Percentiles rank a stretch among this genome's conserved stretches.
Evolutionary conservation across 768 basidiomycete genomes (phyloP).

Genomic region (Rhizopogon rudus): DNA sequence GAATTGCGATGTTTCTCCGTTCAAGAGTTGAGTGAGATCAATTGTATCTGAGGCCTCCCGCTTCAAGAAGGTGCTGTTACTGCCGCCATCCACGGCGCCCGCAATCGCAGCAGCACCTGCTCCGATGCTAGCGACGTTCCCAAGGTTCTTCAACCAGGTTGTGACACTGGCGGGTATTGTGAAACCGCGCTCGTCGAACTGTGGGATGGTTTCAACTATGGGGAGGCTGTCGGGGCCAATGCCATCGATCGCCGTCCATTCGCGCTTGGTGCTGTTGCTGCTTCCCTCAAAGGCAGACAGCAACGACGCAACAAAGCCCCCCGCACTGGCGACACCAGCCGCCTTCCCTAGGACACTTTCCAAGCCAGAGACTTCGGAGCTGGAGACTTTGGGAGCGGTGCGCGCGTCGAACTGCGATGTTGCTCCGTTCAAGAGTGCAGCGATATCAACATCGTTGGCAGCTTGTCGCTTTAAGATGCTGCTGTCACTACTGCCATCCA

Average conservation of each 20-base stretch:
- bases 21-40: neutral
- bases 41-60: neutral
- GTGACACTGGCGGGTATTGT: neutral
- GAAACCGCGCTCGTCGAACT: neutral
- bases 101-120: no score
- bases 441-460: neutral
- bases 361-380: no score
- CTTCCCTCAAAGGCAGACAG: neutral
- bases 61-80: neutral
- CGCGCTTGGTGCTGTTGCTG: neutral
- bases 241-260: neutral
- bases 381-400: neutral
- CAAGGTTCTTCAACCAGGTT: neutral
- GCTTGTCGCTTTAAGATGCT: neutral
- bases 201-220: no score
- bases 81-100: neutral
- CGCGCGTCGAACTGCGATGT: neutral
- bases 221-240: no score
- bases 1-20: no score
- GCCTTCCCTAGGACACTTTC: neutral
- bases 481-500: neutral
- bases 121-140: neutral
- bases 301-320: neutral
- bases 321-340: neutral
- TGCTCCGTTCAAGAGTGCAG: neutral